These are phyloP conservation scores for Xylariomycetidae sp. DNA, from an alignment of 2,329 filamentous ascomycete species.

Conservation along the genomic window DNA sequence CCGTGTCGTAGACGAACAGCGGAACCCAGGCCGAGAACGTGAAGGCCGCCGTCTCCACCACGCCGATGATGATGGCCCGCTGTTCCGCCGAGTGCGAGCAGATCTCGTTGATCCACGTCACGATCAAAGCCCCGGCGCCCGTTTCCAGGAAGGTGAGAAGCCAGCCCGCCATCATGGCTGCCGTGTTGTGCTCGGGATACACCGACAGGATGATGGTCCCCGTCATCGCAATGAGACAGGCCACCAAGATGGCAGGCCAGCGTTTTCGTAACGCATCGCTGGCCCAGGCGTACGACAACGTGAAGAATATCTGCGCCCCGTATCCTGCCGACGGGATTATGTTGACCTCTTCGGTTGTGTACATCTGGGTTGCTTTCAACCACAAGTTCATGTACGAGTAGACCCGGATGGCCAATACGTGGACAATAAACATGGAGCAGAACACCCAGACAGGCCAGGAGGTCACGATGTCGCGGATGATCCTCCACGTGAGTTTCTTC, in stretches of 20 bases:
- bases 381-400: constrained; percentile 30
- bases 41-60: constrained; percentile 40
- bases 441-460: constrained; percentile 28
- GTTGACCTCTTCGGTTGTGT: constrained; percentile 39
- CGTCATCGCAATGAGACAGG: constrained; percentile 31
- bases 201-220: constrained; percentile 29
- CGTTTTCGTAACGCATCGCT: constrained; percentile 44
- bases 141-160: constrained; percentile 31
- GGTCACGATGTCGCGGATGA: constrained; percentile 22
- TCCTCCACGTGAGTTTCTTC: constrained; percentile 24
- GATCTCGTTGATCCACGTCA: constrained; percentile 43
- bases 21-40: constrained; percentile 39
- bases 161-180: constrained; percentile 30
- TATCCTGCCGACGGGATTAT: constrained; percentile 40
- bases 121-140: constrained; percentile 28
- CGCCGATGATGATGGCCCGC: constrained; percentile 40
- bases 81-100: constrained; percentile 40
- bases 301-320: constrained; percentile 37
- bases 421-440: constrained; percentile 26
- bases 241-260: constrained; percentile 48
- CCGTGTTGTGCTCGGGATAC: constrained; percentile 27
- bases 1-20: constrained; percentile 29
- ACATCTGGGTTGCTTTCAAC: constrained; percentile 27
- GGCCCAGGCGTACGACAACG: constrained; percentile 46
- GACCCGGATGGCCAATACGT: constrained; percentile 30